A percentile compares a stretch with the other conserved stretches of the same genome.
phyloP scores from a whole-genome alignment of 176 grass and related monocot genomes.

The Triticum turgidum region DNA sequence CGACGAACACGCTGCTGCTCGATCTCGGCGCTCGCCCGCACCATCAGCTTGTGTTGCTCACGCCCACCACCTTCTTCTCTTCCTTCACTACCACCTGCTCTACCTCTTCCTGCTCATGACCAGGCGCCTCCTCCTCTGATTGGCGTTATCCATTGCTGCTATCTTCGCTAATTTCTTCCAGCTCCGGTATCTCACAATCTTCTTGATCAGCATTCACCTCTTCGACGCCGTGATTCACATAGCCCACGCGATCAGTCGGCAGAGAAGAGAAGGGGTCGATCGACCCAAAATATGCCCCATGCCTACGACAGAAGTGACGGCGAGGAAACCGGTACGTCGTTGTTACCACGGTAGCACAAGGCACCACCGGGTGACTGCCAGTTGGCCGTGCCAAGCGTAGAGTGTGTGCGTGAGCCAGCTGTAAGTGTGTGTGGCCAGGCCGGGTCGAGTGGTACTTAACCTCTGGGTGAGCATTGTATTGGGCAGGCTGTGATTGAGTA shows the following conservation, averaged over 20 bases:
- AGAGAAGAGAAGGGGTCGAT: constrained; percentile 52
- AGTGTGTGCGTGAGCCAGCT: too few species aligned
- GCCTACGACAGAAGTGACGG: constrained; percentile 4
- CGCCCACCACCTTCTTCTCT: constrained; percentile 12
- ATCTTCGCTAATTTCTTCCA: constrained; percentile 32
- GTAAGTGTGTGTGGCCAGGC: too few species aligned
- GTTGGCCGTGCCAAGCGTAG: too few species aligned
- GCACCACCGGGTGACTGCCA: too few species aligned
- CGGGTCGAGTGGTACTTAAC: too few species aligned
- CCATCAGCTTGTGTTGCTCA: constrained; percentile 40
- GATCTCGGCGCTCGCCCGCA: constrained; percentile 27
- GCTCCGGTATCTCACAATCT: constrained; percentile 34
- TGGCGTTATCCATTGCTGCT: background rate
- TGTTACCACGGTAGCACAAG: background rate
- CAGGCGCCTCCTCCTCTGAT: background rate
- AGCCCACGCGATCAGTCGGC: background rate
- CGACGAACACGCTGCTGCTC: constrained; percentile 55
- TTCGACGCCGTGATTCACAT: constrained; percentile 5
- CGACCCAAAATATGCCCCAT: constrained; percentile 39
- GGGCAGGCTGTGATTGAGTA: too few species aligned
- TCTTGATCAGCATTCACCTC: background rate
- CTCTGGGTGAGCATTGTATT: too few species aligned
- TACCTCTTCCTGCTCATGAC: background rate
- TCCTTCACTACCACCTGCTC: background rate
- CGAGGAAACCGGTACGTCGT: background rate